A percentile compares a stretch with the other conserved stretches of the same genome.
These are phyloP conservation scores for Aspergillus transmontanensis DNA, from an alignment of 2,329 filamentous ascomycete species.

Conservation along the genomic window DNA sequence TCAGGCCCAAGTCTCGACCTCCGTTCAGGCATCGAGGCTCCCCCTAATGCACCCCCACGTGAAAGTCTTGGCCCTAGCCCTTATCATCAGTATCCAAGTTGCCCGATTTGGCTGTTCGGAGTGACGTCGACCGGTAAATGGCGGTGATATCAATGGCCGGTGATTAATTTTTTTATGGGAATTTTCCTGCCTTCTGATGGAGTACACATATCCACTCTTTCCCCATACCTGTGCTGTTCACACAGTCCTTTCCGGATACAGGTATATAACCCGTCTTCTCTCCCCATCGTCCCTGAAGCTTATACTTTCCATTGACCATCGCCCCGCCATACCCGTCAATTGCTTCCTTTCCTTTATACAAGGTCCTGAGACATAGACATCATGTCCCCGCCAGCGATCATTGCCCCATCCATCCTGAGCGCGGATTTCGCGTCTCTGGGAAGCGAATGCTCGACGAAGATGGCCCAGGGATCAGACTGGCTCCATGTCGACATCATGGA, in stretches of 20 bases:
- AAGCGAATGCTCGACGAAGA: constrained; percentile 81
- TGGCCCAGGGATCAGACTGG: constrained; percentile 86
- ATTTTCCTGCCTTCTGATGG: constrained; percentile 4
- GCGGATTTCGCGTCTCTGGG: constrained; percentile 92
- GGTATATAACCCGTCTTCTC: constrained; percentile 9
- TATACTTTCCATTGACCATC: constrained; percentile 4
- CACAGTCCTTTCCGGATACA: neutral
- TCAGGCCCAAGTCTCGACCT: constrained; percentile 3
- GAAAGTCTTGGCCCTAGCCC: constrained; percentile 23
- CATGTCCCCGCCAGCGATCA: constrained; percentile 91
- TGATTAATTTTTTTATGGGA: constrained; percentile 10
- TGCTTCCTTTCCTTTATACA: constrained; percentile 2
- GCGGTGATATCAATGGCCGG: constrained; percentile 21
- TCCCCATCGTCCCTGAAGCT: constrained; percentile 6
- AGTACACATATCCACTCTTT: constrained; percentile 9
- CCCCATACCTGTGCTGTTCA: constrained; percentile 10
- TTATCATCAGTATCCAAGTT: constrained; percentile 20
- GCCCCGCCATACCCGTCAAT: constrained; percentile 3
- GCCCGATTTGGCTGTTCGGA: constrained; percentile 24
- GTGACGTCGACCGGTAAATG: constrained; percentile 23
- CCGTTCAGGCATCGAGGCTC: constrained; percentile 21
- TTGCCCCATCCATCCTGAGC: constrained; percentile 96
- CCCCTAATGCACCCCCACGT: constrained; percentile 17
- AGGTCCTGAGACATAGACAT: constrained; percentile 22
- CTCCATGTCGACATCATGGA: constrained; percentile 98